Base-by-base conservation (phyloP, 163 green algal species). In the Chloromonas sp. region DNA sequence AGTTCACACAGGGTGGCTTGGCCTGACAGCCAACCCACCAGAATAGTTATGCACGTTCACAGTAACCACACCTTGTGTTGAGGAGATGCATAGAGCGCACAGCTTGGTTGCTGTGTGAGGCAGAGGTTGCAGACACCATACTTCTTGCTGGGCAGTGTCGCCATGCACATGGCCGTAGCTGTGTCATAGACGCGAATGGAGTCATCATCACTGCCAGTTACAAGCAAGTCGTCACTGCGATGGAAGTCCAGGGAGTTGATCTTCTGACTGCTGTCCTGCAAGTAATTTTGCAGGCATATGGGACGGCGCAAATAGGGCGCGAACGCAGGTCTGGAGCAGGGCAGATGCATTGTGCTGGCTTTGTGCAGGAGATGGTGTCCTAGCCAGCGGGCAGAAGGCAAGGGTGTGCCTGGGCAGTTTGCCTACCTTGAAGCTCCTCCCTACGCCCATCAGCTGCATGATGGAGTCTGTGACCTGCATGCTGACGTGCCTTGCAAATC, bases 191-290 rank as follows among this genome's bases (percentile, higher is more conserved):
- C 2, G 2, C 91, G 87, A 61, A 99, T 96, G 14, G 89, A 89
- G 82, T 98, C 95, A 82, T 99, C 96, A 74, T 98, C 93, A 1
- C 89, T 87, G 11, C 91, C 95, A 57, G 95, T 96, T 1, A 98
- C 92, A 2, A 99, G 91, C 60, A 98, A 87, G 87, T 98, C 95
- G n/a, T 95, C 89, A n/a, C 90, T 95, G 15, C 94, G 87, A 87
- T 98, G 96, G 84, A 99, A 99, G 82, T 97, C 95, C 14, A 98
- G 78, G 0, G 94, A 97, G 87, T 98, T 99, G 85, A 99, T 95
- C 11, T 89, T 85, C 0, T 60, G 83, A 5, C 79, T 15, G 76
- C 87, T 88, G 11, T 94, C 90, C 87, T 93, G 87, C 58, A 5
- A 81, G 14, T 5, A 81, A 36, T 36, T 36, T 81, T 15, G 13